Evolutionary conservation across 2,329 filamentous ascomycete genomes (phyloP).

Genomic region (Alternaria triticimaculans): DNA sequence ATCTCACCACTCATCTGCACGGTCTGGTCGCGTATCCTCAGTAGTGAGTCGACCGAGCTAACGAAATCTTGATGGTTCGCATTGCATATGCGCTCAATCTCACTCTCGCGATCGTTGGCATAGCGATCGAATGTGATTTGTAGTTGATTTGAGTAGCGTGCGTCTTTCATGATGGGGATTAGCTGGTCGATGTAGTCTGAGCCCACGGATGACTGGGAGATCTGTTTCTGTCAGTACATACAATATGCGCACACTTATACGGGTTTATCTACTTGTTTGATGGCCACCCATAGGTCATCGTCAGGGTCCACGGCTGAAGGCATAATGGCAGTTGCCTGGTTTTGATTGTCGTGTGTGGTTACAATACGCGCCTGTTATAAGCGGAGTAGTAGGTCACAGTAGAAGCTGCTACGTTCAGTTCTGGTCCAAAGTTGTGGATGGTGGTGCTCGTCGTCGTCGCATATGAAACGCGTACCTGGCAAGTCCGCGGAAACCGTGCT

Average conservation of each 20-base stretch:
- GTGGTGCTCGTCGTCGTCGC: constrained; percentile 7
- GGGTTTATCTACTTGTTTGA: constrained; percentile 55
- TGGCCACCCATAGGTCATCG: constrained; percentile 57
- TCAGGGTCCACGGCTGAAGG: constrained; percentile 51
- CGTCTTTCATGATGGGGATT: constrained; percentile 93
- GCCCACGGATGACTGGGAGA: constrained; percentile 90
- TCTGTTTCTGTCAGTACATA: constrained; percentile 60
- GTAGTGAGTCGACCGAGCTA: constrained; percentile 89
- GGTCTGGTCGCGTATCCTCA: constrained; percentile 88
- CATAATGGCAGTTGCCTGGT: constrained; percentile 31
- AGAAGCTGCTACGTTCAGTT: background rate
- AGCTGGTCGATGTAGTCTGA: constrained; percentile 94
- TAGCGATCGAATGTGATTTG: constrained; percentile 81
- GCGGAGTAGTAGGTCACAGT: background rate
- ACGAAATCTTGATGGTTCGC: constrained; percentile 98
- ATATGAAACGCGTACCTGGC: constrained; percentile 30
- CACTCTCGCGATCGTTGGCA: constrained; percentile 82
- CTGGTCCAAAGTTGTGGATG: constrained; percentile 13
- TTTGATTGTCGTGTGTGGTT: background rate
- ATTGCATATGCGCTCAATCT: constrained; percentile 93
- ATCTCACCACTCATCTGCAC: constrained; percentile 90
- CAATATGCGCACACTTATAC: background rate
- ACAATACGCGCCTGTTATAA: background rate
- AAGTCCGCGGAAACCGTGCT: constrained; percentile 7
- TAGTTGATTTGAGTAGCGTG: constrained; percentile 76